phyloP scores from a whole-genome alignment of 2,329 filamentous ascomycete genomes.

The Pseudocercospora macadamiae region DNA sequence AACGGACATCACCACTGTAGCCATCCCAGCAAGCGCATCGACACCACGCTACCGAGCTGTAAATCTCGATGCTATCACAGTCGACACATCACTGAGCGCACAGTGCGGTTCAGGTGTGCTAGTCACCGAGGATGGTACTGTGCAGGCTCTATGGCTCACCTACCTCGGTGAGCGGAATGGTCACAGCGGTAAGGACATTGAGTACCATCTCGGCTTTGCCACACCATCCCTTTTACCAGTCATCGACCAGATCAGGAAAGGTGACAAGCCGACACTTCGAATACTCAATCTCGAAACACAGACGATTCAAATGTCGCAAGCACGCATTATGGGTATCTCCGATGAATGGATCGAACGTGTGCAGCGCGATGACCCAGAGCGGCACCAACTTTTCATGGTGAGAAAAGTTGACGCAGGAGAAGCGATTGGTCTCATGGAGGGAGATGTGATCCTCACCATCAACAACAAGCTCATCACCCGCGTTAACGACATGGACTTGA shows the following conservation, averaged over 20 bases:
- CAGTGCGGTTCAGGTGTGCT: slow-evolving; percentile 95
- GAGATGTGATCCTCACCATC: slow-evolving; percentile 87
- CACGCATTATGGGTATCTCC: slow-evolving; percentile 92
- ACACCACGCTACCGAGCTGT: slow-evolving; percentile 92
- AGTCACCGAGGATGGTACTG: slow-evolving; percentile 83
- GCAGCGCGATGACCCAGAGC: slow-evolving; percentile 81
- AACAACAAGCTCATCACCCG: slow-evolving; percentile 92
- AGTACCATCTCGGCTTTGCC: slow-evolving; percentile 92
- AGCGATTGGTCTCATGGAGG: slow-evolving; percentile 72
- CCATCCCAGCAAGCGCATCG: slow-evolving; percentile 89
- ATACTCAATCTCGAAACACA: slow-evolving; percentile 95
- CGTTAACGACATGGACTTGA: slow-evolving; percentile 89
- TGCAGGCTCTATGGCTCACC: slow-evolving; percentile 94
- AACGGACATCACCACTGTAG: slow-evolving; percentile 95
- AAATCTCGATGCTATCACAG: slow-evolving; percentile 94
- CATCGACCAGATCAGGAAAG: slow-evolving; percentile 81
- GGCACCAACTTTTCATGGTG: slow-evolving; percentile 98
- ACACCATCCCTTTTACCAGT: slow-evolving; percentile 88
- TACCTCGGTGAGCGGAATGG: slow-evolving; percentile 88
- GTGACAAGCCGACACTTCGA: slow-evolving; percentile 76
- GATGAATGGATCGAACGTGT: slow-evolving; percentile 96
- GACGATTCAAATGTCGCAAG: slow-evolving; percentile 94
- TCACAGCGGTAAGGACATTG: slow-evolving; percentile 82
- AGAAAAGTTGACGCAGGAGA: slow-evolving; percentile 73
- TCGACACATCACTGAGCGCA: slow-evolving; percentile 87